Conservation (phyloP, 371 early-diverging fungal species). For the Actinomucor elegans region DNA sequence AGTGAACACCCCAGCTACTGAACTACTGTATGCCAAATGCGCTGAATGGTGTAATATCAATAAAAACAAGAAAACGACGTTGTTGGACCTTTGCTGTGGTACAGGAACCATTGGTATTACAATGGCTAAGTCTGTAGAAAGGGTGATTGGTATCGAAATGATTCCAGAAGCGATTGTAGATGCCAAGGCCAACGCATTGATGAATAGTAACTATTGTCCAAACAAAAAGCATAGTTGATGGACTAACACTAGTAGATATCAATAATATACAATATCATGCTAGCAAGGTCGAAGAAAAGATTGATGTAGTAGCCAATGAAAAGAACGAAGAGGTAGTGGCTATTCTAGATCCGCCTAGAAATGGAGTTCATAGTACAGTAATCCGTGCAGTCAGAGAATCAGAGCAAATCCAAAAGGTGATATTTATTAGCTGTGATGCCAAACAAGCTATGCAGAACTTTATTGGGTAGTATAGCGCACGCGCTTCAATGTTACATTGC, state of each 20-base stretch:
- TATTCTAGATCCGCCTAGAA: constrained; percentile 75
- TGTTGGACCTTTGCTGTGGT: constrained; percentile 87
- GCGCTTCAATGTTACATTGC: neutral
- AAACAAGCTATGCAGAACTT: constrained; percentile 62
- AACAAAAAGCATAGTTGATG: neutral
- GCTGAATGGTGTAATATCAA: constrained; percentile 46
- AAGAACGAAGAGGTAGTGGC: constrained; percentile 42
- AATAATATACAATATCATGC: constrained; percentile 54
- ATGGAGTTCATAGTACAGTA: constrained; percentile 59
- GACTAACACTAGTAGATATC: constrained; percentile 16
- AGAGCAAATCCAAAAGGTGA: constrained; percentile 50
- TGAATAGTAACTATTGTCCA: constrained; percentile 52
- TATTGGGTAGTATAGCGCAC: constrained; percentile 47
- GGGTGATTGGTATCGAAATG: constrained; percentile 81
- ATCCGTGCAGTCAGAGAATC: constrained; percentile 62
- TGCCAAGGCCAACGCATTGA: constrained; percentile 69
- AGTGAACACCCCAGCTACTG: constrained; percentile 75
- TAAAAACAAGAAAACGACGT: constrained; percentile 36
- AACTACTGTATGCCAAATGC: constrained; percentile 61
- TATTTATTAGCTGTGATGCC: constrained; percentile 74
- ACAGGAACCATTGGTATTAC: constrained; percentile 88
- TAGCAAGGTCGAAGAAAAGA: constrained; percentile 61
- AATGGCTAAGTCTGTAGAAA: constrained; percentile 66
- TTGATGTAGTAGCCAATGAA: constrained; percentile 36
- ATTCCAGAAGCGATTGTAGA: constrained; percentile 72